Evolutionary conservation across 345 rosid genomes (phyloP).

Genomic region (Abelmoschus esculentus): DNA sequence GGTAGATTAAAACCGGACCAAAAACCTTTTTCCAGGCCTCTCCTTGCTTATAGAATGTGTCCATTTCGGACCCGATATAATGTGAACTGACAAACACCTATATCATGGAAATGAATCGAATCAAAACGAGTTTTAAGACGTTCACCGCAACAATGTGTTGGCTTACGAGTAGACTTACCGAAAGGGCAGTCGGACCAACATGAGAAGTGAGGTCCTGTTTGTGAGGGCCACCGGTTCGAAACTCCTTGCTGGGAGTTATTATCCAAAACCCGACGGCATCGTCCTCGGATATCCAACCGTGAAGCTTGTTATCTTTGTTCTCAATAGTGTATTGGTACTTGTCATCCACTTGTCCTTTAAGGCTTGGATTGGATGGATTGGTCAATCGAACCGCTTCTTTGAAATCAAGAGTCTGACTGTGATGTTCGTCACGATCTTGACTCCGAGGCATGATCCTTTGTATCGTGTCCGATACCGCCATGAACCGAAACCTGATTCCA

Average conservation of each 20-base stretch:
- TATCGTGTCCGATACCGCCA: constrained; percentile 66
- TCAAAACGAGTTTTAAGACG: not conserved
- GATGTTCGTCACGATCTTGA: constrained; percentile 30
- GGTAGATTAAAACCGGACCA: constrained; percentile 71
- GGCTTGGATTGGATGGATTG: constrained; percentile 37
- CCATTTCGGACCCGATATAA: constrained; percentile 55
- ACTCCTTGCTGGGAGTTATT: constrained; percentile 75
- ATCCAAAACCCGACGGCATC: constrained; percentile 74
- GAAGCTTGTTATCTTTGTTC: constrained; percentile 46
- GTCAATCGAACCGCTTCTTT: constrained; percentile 87
- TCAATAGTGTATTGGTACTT: constrained; percentile 71
- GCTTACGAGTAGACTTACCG: constrained; percentile 27
- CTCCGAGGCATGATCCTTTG: constrained; percentile 68
- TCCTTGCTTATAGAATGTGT: constrained; percentile 37
- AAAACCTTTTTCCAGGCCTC: constrained; percentile 77
- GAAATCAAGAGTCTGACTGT: constrained; percentile 42
- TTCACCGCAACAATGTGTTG: not conserved
- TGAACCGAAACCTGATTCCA: constrained; percentile 52
- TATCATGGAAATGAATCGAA: not conserved
- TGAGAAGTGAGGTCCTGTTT: constrained; percentile 90
- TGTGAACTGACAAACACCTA: constrained; percentile 91
- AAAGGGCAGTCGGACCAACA: constrained; percentile 59
- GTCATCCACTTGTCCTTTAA: constrained; percentile 89
- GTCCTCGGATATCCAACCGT: constrained; percentile 58
- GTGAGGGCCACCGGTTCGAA: constrained; percentile 53